phyloP scores from a whole-genome alignment of 345 rosid species.

The Iberis pinnata region DNA sequence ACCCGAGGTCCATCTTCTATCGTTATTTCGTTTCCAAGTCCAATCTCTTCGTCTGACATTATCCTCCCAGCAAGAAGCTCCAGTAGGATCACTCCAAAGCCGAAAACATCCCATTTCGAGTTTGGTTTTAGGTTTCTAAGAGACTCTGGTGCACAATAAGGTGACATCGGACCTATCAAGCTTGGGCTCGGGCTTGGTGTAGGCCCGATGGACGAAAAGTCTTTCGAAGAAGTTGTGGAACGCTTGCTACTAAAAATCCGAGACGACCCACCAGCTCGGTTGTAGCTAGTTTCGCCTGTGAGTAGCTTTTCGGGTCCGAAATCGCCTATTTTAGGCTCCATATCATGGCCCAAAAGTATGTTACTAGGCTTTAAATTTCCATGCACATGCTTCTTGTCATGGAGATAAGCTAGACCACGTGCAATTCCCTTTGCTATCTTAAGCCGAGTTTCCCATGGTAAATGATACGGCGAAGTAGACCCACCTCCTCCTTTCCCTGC shows the following conservation, averaged over 20 bases:
- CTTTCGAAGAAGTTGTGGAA: constrained; percentile 51
- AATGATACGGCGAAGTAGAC: constrained; percentile 53
- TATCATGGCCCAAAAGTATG: constrained; percentile 56
- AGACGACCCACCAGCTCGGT: constrained; percentile 47
- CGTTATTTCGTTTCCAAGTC: constrained; percentile 58
- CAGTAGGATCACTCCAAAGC: constrained; percentile 68
- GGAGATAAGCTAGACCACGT: constrained; percentile 69
- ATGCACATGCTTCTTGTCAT: constrained; percentile 85
- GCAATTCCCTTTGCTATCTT: constrained; percentile 74
- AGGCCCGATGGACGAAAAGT: constrained; percentile 28
- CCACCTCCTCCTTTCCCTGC: constrained; percentile 62
- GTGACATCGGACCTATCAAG: constrained; percentile 47
- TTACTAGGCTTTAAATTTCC: constrained; percentile 87
- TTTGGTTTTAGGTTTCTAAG: constrained; percentile 70
- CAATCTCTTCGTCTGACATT: constrained; percentile 59
- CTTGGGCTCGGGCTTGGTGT: constrained; percentile 69
- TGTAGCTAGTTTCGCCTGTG: constrained; percentile 53
- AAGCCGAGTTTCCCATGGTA: constrained; percentile 82
- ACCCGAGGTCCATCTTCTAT: constrained; percentile 57
- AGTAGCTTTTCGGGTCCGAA: constrained; percentile 74
- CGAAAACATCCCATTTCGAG: constrained; percentile 80
- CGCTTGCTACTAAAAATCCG: constrained; percentile 75
- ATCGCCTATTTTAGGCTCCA: constrained; percentile 81
- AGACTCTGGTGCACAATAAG: constrained; percentile 74
- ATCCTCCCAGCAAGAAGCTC: constrained; percentile 74